Conservation (phyloP, 2,329 filamentous ascomycete genomes). For the Sarocladium kiliense region DNA sequence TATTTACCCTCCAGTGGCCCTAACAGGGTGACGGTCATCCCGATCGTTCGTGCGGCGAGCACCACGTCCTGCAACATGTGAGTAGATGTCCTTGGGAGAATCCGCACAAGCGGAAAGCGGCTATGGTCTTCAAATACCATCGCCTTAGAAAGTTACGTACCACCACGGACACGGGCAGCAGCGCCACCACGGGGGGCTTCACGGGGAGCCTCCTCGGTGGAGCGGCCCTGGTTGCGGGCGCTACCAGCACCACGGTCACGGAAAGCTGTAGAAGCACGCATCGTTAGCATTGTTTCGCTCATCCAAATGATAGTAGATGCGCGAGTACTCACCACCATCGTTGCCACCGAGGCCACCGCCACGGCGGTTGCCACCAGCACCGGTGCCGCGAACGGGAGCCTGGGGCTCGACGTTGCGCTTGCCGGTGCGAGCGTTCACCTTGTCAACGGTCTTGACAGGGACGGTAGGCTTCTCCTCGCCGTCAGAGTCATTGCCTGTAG, state of each 20-base stretch:
- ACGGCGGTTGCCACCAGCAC: conserved; percentile 41
- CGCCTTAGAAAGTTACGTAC: conserved; percentile 30
- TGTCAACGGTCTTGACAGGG: conserved; percentile 86
- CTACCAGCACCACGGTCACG: conserved; percentile 80
- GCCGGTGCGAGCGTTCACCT: conserved; percentile 64
- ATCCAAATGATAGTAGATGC: background rate
- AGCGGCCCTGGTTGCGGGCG: conserved; percentile 75
- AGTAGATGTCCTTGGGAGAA: conserved; percentile 1
- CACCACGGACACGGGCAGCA: conserved; percentile 57
- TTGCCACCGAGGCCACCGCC: conserved; percentile 61
- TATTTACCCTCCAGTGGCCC: conserved; percentile 38
- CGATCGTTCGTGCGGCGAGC: conserved; percentile 46
- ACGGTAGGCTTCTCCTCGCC: conserved; percentile 68
- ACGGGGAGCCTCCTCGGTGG: conserved; percentile 64
- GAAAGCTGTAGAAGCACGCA: conserved; percentile 58
- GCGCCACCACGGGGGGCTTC: conserved; percentile 55
- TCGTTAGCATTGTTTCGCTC: conserved; percentile 11
- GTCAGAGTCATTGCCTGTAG: conserved; percentile 53
- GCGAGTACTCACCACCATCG: conserved; percentile 70
- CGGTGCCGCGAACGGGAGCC: conserved; percentile 47
- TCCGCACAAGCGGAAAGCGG: background rate
- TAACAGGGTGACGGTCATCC: conserved; percentile 52
- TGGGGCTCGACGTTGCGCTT: conserved; percentile 86
- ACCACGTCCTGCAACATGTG: conserved; percentile 41
- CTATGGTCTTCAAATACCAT: background rate